Evolutionary conservation across 352 stramenopile species (phyloP), one percentile per base, ranked within the genome.

Genomic region (Thalassiosira allenii): DNA sequence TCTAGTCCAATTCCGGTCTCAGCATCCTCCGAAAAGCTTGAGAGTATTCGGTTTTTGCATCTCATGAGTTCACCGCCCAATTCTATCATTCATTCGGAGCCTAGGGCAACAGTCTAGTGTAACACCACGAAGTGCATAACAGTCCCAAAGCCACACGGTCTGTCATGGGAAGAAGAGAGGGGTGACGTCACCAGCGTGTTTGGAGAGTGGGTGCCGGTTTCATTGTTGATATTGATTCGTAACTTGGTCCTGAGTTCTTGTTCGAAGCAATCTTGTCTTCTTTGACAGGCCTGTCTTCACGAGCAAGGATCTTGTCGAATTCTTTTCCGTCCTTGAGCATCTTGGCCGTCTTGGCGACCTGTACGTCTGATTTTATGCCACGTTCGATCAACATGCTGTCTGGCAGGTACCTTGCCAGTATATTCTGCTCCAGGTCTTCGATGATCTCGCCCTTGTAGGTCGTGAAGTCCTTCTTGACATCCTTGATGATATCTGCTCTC

Each of bases 381-480:
- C 20, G 58, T 37, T 67, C 58, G 34, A 67, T 67, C 34, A 67
- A 29, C 58, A 67, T 34, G 47, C 58, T 67, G 22, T 67, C 58
- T 22, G 79, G 89, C 17, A 94, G 51, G 61, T 93, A 95, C 57
- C 91, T 73, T 29, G 88, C 70, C 11, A 93, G 56, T 57, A 95
- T 93, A 62, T 76, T 85, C 49, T 89, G 83, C 12, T 88, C 77
- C 20, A 94, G 77, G 74, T 94, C 88, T 86, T 94, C 89, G 54
- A 91, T 91, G 65, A 95, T 91, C 69, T 94, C 87, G 27, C 71
- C 63, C 29, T 91, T 91, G 79, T 95, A 94, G 14, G 79, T 90
- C 12, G 86, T 84, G 68, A 94, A 94, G 33, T 93, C 89, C 51
- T 83, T 91, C 73, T 91, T 84, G 9, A 92, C 73, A 47, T 94